phyloP scores from a whole-genome alignment of 345 rosid species.

The Dovyalis caffra region DNA sequence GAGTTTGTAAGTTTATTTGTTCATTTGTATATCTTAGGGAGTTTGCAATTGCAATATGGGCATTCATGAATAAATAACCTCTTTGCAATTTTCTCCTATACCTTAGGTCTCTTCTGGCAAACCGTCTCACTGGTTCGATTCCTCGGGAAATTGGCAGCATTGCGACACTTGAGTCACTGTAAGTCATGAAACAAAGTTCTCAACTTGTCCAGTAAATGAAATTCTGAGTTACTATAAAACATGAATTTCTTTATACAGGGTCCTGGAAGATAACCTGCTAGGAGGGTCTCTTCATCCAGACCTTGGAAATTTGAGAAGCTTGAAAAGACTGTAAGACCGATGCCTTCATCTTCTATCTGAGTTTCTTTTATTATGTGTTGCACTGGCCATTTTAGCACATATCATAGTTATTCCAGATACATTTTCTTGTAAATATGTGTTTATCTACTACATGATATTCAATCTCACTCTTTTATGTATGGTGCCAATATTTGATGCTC shows the following conservation, averaged over 20 bases:
- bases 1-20: conserved; percentile 43
- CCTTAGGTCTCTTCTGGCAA: conserved; percentile 56
- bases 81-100: background rate
- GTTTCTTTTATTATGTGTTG: background rate
- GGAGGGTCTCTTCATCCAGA: conserved; percentile 57
- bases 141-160: conserved; percentile 59
- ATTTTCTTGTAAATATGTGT: background rate
- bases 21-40: background rate
- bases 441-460: background rate
- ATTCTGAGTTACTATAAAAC: background rate
- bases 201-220: background rate
- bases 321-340: conserved; percentile 52
- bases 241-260: conserved; percentile 37
- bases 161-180: conserved; percentile 55
- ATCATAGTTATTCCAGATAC: too few relatives aligned
- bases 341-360: background rate
- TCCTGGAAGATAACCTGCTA: conserved; percentile 60
- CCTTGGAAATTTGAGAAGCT: conserved; percentile 57
- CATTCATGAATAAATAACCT: background rate
- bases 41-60: background rate
- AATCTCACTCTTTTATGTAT: background rate
- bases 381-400: too few relatives aligned
- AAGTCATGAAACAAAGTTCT: conserved; percentile 28
- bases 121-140: conserved; percentile 62
- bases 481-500: background rate